Conservation (phyloP, 805 yeast genomes). For the Pichia heedii region DNA sequence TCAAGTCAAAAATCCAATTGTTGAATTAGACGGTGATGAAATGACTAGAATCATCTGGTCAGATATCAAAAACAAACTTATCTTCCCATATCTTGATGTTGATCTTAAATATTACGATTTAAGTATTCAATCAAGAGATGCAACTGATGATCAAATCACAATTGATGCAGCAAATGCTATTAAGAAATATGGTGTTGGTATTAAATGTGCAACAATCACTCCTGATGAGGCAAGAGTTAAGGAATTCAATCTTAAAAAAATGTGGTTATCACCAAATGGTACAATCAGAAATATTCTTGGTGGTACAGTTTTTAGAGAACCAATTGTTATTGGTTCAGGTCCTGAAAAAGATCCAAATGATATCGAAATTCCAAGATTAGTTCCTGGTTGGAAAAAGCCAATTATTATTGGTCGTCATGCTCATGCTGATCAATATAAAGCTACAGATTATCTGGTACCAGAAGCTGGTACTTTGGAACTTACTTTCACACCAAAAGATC, state of each 20-base stretch:
- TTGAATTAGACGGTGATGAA: constrained; percentile 79
- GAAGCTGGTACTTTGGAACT: constrained; percentile 60
- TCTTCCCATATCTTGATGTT: constrained; percentile 60
- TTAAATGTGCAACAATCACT: constrained; percentile 80
- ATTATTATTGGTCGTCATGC: constrained; percentile 84
- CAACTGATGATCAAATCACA: constrained; percentile 67
- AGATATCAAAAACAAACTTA: constrained; percentile 57
- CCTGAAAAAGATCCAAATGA: constrained; percentile 17
- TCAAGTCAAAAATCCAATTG: constrained; percentile 64
- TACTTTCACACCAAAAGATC: constrained; percentile 52
- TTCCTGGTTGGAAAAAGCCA: constrained; percentile 76
- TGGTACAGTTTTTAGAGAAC: constrained; percentile 81
- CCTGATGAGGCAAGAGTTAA: constrained; percentile 76
- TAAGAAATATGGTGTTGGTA: constrained; percentile 66
- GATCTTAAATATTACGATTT: constrained; percentile 72
- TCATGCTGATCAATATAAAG: constrained; percentile 77
- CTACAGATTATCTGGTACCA: constrained; percentile 62
- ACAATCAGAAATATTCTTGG: constrained; percentile 74
- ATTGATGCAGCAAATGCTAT: constrained; percentile 71
- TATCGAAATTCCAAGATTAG: constrained; percentile 58
- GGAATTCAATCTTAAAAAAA: constrained; percentile 63
- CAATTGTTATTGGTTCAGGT: constrained; percentile 57
- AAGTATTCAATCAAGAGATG: constrained; percentile 58
- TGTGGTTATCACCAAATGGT: constrained; percentile 86
- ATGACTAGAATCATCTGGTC: constrained; percentile 84